Percentiles rank a stretch among this genome's conserved stretches.
phyloP scores from a whole-genome alignment of 805 yeast genomes.

The Barnettozyma vustinii region DNA sequence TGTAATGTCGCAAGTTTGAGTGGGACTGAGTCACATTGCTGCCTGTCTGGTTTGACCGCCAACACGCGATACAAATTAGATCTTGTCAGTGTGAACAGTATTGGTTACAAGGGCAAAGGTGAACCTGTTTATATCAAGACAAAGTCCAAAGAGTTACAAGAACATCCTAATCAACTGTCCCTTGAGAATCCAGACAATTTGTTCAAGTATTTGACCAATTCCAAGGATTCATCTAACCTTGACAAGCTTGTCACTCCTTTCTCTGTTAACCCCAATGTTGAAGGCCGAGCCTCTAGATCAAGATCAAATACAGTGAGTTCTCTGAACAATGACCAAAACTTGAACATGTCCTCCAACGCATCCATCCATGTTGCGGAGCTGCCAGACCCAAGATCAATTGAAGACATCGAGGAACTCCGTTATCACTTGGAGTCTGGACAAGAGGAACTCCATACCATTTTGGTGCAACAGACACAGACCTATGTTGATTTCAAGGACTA shows the following conservation, averaged over 20 bases:
- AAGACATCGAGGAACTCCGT: slow-evolving; percentile 39
- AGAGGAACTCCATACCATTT: slow-evolving; percentile 33
- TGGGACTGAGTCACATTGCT: slow-evolving; percentile 33
- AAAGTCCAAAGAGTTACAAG: slow-evolving; percentile 21
- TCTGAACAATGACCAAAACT: slow-evolving; percentile 8
- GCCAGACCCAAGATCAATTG: slow-evolving; percentile 23
- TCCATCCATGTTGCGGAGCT: slow-evolving; percentile 11
- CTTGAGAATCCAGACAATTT: slow-evolving; percentile 36
- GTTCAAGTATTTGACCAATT: slow-evolving; percentile 30
- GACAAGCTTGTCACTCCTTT: slow-evolving; percentile 27
- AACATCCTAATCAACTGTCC: slow-evolving; percentile 17
- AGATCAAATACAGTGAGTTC: slow-evolving; percentile 31
- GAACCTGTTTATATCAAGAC: slow-evolving; percentile 38
- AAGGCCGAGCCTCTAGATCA: slow-evolving; percentile 22
- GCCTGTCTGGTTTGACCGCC: slow-evolving; percentile 29
- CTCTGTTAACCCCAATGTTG: slow-evolving; percentile 9
- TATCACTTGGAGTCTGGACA: slow-evolving; percentile 37
- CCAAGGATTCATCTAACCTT: slow-evolving; percentile 12
- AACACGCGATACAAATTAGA: slow-evolving; percentile 37
- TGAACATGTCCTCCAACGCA: slow-evolving; percentile 9
- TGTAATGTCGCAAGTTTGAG: slow-evolving; percentile 29
- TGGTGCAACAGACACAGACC: slow-evolving; percentile 29
- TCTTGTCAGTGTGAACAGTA: slow-evolving; percentile 36
- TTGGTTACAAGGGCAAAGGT: slow-evolving; percentile 37
- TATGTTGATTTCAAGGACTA: slow-evolving; percentile 35